These are phyloP conservation scores for Parastagonospora nodorum DNA, from an alignment of 2,329 filamentous ascomycete species.

Conservation along the genomic window DNA sequence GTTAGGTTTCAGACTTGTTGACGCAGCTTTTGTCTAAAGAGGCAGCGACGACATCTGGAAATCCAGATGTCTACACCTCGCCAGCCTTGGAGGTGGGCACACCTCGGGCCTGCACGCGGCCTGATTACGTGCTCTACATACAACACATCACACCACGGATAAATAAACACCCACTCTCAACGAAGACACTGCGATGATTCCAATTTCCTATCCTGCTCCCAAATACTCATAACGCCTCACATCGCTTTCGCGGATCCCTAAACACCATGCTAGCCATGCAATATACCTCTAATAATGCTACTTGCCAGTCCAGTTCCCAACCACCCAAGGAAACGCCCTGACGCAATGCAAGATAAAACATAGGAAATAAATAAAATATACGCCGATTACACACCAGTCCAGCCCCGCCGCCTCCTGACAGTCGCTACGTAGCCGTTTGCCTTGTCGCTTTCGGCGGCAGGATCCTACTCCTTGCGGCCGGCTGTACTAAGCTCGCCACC, in stretches of 20 bases:
- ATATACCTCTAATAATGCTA: constrained; percentile 3
- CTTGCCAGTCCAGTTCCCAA: not conserved
- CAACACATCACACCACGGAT: no score
- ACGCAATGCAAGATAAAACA: not conserved
- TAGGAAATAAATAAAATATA: not conserved
- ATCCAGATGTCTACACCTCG: no score
- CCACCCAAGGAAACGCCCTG: not conserved
- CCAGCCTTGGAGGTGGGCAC: no score
- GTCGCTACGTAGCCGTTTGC: constrained; percentile 9
- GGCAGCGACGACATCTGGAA: no score
- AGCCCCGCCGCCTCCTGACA: constrained; percentile 17
- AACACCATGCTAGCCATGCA: constrained; percentile 2
- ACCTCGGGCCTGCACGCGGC: no score
- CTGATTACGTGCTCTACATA: no score
- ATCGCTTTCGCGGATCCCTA: not conserved
- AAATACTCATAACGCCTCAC: not conserved
- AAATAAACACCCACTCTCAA: no score
- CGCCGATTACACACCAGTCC: constrained; percentile 9
- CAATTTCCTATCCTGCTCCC: not conserved
- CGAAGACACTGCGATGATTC: not conserved
- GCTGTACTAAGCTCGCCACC: constrained; percentile 40
- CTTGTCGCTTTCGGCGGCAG: constrained; percentile 1
- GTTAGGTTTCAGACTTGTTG: no score
- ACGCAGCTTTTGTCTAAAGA: no score
- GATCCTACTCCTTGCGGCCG: constrained; percentile 13